Base-by-base conservation (phyloP, 2,329 filamentous ascomycete genomes). In the Trichoderma sp. region DNA sequence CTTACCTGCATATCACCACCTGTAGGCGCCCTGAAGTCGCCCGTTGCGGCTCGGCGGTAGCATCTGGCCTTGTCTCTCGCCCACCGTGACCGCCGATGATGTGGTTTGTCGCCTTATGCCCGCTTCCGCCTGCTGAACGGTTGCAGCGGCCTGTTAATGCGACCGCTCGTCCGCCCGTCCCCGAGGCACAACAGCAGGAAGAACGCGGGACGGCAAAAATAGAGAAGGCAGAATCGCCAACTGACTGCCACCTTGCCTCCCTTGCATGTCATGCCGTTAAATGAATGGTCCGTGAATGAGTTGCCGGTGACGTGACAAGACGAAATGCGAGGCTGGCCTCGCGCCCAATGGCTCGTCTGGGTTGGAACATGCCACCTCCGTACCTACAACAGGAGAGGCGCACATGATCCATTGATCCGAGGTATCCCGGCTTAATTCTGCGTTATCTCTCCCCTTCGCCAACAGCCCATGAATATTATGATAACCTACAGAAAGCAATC, bases 401-500 rank as follows among this genome's bases (percentile, higher is more conserved):
- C 62, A 64, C 62, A 59, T 64, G 62, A 64, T 64, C 54, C 45
- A 64, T 64, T 58, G 52, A 19, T 26, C 52, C 55, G 62, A 64
- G 21, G 50, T 57, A 63, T 34, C 52, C 62, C 34, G 48, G 62
- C 54, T 24, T 39, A 41, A 28, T 30, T 52, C 19, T 28, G 19
- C 48, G 26, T 63, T 24, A 50, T 50, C 50, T 61, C 48, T 51
- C 30, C 43, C 15, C 26, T 10, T 24, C 43, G 45, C 28, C 28
- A 24, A 21, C 50, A 60, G 10, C n/a, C 41, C 30, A 28, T 15
- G 44, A 45, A 44, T 15, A 21, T 24, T 19, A 21, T 24, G 12
- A 56, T 39, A 39, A 48, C 47, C 17, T 10, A 48, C 15, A 28
- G 41, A 54, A 15, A 10, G 34, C 17, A 39, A 50, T 50, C 17